These are phyloP conservation scores for Agrocybe chaxingu DNA, from an alignment of 768 basidiomycete species.

Conservation along the genomic window DNA sequence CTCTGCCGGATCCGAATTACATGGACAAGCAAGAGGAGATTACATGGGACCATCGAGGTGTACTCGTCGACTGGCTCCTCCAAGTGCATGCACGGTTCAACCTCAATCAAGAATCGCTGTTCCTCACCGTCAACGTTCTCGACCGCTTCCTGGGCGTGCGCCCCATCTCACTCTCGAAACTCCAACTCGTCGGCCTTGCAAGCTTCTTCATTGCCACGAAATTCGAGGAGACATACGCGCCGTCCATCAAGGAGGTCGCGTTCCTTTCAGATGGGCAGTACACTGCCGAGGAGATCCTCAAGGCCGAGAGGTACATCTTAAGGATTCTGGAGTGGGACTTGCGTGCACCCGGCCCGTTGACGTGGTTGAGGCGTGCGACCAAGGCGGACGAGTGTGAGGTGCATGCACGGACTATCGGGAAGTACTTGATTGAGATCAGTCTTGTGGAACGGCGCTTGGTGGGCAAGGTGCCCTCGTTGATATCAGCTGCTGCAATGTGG, in stretches of 20 bases:
- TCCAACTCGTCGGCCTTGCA: constrained; percentile 89
- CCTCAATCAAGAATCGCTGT: constrained; percentile 86
- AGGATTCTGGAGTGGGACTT: constrained; percentile 85
- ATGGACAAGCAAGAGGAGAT: constrained; percentile 83
- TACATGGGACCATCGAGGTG: constrained; percentile 85
- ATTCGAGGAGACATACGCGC: constrained; percentile 90
- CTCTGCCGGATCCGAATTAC: constrained; percentile 80
- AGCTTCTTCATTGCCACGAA: constrained; percentile 88
- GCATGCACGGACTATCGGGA: constrained; percentile 81
- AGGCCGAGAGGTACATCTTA: constrained; percentile 86
- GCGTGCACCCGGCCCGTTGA: constrained; percentile 84
- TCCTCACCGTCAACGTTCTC: constrained; percentile 84
- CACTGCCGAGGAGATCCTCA: constrained; percentile 75
- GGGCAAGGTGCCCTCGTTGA: constrained; percentile 65
- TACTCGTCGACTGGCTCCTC: constrained; percentile 91
- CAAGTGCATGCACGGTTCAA: constrained; percentile 87
- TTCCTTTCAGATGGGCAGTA: constrained; percentile 78
- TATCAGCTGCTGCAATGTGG: constrained; percentile 87
- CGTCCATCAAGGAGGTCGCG: constrained; percentile 77
- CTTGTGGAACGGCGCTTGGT: constrained; percentile 81
- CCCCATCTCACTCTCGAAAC: constrained; percentile 74
- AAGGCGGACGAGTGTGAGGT: constrained; percentile 93
- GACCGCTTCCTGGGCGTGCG: constrained; percentile 71
- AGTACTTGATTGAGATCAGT: constrained; percentile 87
- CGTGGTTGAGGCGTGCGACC: constrained; percentile 83